Conservation (phyloP, 2,329 filamentous ascomycete species). For the Aspergillus quadrilineatus region DNA sequence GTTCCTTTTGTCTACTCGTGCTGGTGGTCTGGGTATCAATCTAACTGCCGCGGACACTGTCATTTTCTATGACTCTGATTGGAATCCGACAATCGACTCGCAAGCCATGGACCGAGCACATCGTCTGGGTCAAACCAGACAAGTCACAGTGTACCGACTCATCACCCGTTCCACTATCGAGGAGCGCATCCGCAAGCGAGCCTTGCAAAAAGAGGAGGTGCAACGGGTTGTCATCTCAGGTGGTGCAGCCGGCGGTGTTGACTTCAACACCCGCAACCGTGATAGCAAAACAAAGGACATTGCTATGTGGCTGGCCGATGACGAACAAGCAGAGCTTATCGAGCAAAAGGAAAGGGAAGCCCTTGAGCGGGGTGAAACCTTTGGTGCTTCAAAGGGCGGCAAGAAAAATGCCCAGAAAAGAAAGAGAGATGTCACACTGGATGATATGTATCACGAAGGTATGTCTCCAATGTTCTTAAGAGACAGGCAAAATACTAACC, state of each 20-base stretch:
- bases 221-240: slow-evolving; percentile 95
- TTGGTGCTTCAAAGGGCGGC: slow-evolving; percentile 59
- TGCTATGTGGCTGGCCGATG: slow-evolving; percentile 97
- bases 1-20: slow-evolving; percentile 92
- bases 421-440: slow-evolving; percentile 65
- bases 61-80: slow-evolving; percentile 99
- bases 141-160: slow-evolving; percentile 95
- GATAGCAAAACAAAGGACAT: slow-evolving; percentile 98
- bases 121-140: slow-evolving; percentile 90
- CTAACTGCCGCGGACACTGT: slow-evolving; percentile 94
- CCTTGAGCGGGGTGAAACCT: slow-evolving; percentile 65
- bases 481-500: slow-evolving; percentile 9
- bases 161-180: slow-evolving; percentile 97
- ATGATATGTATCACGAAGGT: slow-evolving; percentile 99
- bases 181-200: slow-evolving; percentile 94
- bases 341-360: slow-evolving; percentile 89
- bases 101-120: slow-evolving; percentile 99
- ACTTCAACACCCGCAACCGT: slow-evolving; percentile 88
- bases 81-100: slow-evolving; percentile 98
- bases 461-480: slow-evolving; percentile 44
- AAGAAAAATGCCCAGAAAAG: slow-evolving; percentile 62
- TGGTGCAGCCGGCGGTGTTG: slow-evolving; percentile 76
- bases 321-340: slow-evolving; percentile 91
- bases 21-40: slow-evolving; percentile 97
- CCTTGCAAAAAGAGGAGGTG: slow-evolving; percentile 97